Percentiles rank a stretch among this genome's conserved stretches.
Evolutionary conservation across 2,329 filamentous ascomycete species (phyloP).

Genomic region (Neofusicoccum sp.): DNA sequence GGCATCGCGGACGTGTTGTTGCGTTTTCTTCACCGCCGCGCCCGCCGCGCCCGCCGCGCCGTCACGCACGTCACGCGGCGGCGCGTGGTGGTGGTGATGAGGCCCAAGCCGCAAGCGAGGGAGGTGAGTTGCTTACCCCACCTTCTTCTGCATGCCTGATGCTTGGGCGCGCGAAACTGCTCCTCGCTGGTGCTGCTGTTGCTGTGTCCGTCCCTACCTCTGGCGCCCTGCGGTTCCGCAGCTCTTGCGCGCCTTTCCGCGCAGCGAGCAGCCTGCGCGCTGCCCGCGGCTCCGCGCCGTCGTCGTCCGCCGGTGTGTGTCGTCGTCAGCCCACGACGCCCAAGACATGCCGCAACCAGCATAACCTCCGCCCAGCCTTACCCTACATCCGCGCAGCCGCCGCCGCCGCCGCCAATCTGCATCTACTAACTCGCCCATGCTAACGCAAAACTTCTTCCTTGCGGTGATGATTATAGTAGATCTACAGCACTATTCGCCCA

Average conservation of each 20-base stretch:
- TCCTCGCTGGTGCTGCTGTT: neutral
- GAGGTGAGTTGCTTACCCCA: neutral
- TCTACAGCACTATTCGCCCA: neutral
- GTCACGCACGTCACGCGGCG: conserved; percentile 11
- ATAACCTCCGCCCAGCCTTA: neutral
- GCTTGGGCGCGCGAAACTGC: neutral
- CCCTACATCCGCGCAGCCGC: neutral
- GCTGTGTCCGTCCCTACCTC: neutral
- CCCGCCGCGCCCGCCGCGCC: neutral
- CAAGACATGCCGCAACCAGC: neutral
- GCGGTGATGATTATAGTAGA: conserved; percentile 6
- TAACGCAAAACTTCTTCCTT: neutral
- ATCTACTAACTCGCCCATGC: neutral
- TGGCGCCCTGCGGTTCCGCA: neutral
- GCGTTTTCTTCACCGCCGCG: neutral
- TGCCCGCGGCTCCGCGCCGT: neutral
- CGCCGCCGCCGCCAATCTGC: conserved; percentile 2
- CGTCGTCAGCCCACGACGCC: neutral
- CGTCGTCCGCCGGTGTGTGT: neutral
- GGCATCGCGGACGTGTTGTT: neutral
- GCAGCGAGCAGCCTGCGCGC: neutral
- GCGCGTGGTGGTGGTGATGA: conserved; percentile 2
- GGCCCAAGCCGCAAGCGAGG: conserved; percentile 12
- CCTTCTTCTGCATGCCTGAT: neutral
- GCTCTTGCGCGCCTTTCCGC: neutral